These are phyloP conservation scores for Geotrichum phurueaensis DNA, from an alignment of 1,139 yeast species.

Conservation along the genomic window DNA sequence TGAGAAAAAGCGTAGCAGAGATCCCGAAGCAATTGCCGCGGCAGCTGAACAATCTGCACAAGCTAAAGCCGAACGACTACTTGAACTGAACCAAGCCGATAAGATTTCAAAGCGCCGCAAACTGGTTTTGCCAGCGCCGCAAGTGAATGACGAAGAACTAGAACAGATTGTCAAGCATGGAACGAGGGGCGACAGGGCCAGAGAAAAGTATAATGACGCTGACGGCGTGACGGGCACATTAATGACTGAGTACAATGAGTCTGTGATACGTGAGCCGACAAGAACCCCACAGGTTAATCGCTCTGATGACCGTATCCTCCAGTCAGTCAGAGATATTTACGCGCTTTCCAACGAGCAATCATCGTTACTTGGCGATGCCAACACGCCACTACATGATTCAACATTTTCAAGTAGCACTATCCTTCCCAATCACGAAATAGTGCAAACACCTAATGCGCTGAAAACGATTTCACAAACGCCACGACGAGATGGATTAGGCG, in stretches of 20 bases:
- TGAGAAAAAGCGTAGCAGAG: constrained; percentile 32
- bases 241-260: constrained; percentile 19
- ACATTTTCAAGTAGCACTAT: constrained; percentile 16
- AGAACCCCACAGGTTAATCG: constrained; percentile 20
- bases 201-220: constrained; percentile 22
- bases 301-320: constrained; percentile 26
- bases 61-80: constrained; percentile 39
- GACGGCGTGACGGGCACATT: constrained; percentile 24
- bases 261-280: constrained; percentile 12
- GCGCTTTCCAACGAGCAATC: constrained; percentile 30
- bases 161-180: constrained; percentile 33
- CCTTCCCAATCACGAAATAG: constrained; percentile 3
- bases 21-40: constrained; percentile 20
- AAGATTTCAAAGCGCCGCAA: constrained; percentile 47
- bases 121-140: constrained; percentile 51
- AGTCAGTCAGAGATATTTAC: constrained; percentile 30
- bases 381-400: constrained; percentile 24
- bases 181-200: constrained; percentile 24
- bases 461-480: constrained; percentile 17
- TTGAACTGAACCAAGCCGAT: constrained; percentile 35
- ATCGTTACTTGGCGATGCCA: constrained; percentile 30
- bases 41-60: constrained; percentile 31
- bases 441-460: constrained; percentile 23
- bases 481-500: constrained; percentile 26
- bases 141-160: constrained; percentile 36